phyloP scores from a whole-genome alignment of 345 rosid genomes.

The Citrus unshiu region DNA sequence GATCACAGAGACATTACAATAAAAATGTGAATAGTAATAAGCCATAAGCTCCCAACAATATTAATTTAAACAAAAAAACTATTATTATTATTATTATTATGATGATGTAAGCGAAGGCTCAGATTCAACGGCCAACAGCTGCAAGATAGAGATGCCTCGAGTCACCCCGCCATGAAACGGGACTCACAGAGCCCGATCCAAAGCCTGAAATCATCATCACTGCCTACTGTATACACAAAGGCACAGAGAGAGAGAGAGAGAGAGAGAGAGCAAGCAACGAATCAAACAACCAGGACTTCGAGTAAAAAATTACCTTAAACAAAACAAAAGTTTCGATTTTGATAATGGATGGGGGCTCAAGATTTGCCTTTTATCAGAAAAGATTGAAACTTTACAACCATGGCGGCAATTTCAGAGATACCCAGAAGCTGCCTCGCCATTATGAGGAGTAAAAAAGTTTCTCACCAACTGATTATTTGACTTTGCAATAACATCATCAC shows the following conservation, averaged over 20 bases:
- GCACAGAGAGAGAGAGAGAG: too few relatives aligned
- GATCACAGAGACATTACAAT: too few relatives aligned
- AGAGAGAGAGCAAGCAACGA: neutral
- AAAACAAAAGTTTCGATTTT: neutral
- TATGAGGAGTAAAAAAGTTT: neutral
- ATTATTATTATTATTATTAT: too few relatives aligned
- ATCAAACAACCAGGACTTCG: neutral
- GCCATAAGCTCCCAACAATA: too few relatives aligned
- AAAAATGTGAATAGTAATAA: too few relatives aligned
- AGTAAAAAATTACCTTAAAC: too few relatives aligned
- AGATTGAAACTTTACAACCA: neutral
- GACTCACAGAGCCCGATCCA: neutral
- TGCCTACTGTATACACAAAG: neutral
- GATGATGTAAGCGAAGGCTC: neutral
- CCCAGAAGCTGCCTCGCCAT: slow-evolving; percentile 16
- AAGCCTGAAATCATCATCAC: neutral
- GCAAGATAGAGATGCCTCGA: neutral
- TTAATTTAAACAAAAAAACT: too few relatives aligned
- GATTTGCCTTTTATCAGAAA: slow-evolving; percentile 10
- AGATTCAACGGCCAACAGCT: neutral
- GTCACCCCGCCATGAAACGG: neutral
- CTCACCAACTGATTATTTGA: neutral
- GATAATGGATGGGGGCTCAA: slow-evolving; percentile 5
- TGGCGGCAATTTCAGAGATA: neutral
- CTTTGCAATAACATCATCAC: slow-evolving; percentile 1